These are phyloP conservation scores for Hibiscus tridactylites DNA, from an alignment of 345 rosid species.

Conservation along the genomic window DNA sequence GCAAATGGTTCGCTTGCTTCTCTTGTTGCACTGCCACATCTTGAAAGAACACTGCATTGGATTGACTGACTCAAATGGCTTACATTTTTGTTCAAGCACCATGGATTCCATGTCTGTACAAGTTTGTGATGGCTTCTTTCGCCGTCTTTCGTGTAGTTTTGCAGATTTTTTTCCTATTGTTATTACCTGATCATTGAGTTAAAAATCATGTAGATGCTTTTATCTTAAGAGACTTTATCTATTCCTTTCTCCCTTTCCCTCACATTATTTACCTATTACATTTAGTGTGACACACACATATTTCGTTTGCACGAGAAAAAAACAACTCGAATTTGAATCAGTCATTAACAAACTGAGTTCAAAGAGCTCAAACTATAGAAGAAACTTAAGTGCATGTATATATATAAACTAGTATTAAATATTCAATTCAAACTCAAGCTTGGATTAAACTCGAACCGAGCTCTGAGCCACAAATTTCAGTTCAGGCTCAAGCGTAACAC, in stretches of 20 bases:
- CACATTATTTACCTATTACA: too few species aligned
- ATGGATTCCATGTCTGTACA: conserved; percentile 41
- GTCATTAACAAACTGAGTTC: not conserved
- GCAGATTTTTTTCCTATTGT: not conserved
- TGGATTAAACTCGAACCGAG: not conserved
- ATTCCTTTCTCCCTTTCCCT: not conserved
- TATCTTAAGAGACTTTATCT: not conserved
- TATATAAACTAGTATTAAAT: too few species aligned
- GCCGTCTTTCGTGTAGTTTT: not conserved
- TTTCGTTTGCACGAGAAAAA: too few species aligned
- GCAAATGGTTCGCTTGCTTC: conserved; percentile 54
- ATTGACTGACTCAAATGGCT: not conserved
- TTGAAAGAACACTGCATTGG: not conserved
- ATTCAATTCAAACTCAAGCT: not conserved
- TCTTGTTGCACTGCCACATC: conserved; percentile 34
- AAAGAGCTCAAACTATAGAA: not conserved
- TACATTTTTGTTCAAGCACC: conserved; percentile 13
- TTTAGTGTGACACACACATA: too few species aligned
- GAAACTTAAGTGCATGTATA: too few species aligned
- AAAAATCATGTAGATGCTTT: not conserved
- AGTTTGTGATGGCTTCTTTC: not conserved
- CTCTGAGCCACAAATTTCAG: not conserved
- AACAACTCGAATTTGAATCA: too few species aligned
- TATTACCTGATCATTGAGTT: not conserved
- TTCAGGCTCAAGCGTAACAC: not conserved